Evolutionary conservation across 1,284 basidiomycete genomes (phyloP), one percentile per base, ranked within the genome.

Genomic region (Neolentinus lepideus): DNA sequence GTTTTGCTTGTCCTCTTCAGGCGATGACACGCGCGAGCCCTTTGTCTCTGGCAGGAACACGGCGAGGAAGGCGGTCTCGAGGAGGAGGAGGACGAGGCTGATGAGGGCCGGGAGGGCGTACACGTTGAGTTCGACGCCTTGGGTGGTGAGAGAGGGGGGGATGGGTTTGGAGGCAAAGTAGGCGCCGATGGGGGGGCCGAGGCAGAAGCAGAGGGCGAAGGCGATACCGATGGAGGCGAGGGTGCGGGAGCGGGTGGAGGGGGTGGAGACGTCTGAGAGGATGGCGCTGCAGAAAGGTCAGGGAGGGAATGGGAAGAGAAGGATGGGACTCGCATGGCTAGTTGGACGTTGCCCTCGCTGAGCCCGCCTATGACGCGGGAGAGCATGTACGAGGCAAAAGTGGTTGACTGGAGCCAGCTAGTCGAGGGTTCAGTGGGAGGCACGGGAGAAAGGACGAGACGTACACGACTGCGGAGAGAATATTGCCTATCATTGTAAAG

Each of bases 211-310:
- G 52, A 96, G 85, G 8, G 92, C 90, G 65, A 97, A 97, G 1
- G 94, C 94, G 54, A 96, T 91, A 16, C 94, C 94, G 51, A 97
- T 88, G 59, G 94, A 81, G 0, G 94, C 90, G n/a, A 97, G 81
- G 6, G 90, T 85, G 66, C 83, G 88, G 3, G 90, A 87, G 24
- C 93, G 84, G 51, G 85, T 88, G 14, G 79, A 78, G 2, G 88
- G 79, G 0, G 86, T 81, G 0, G 92, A 89, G 33, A 96, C 82
- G 67, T 97, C 94, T 21, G 92, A 91, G 29, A 97, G 81, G 63
- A 93, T 93, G 4, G 93, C 92, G 62, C 90, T 93, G 61, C 36
- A 21, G 36, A 24, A 52, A 54, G 38, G 52, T 43, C 36, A 35
- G 50, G 56, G 52, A 22, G 43, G 33, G 51, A 53, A 38, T 31